Evolutionary conservation across 2,329 filamentous ascomycete genomes (phyloP).

Genomic region (Fusarium tupiense): DNA sequence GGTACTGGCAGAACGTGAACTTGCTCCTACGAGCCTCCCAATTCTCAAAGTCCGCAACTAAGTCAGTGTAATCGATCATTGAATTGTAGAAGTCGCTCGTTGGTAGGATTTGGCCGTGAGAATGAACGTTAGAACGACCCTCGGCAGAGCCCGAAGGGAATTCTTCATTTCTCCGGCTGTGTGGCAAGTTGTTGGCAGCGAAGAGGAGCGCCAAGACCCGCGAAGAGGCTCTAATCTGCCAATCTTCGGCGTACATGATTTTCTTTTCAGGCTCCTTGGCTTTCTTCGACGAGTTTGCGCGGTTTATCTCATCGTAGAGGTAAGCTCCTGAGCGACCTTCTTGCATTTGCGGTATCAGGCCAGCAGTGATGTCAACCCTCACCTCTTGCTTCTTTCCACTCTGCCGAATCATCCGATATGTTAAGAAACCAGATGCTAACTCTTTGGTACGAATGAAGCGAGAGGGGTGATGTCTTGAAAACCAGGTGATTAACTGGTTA

Average conservation of each 20-base stretch:
- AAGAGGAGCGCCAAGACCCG: slow-evolving; percentile 85
- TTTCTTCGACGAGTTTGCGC: slow-evolving; percentile 61
- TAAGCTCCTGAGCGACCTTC: slow-evolving; percentile 73
- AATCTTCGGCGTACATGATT: slow-evolving; percentile 80
- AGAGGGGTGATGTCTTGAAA: slow-evolving; percentile 73
- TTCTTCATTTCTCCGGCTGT: slow-evolving; percentile 49
- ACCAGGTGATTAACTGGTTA: slow-evolving; percentile 80
- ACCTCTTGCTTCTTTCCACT: slow-evolving; percentile 71
- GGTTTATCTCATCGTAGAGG: slow-evolving; percentile 79
- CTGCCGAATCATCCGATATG: slow-evolving; percentile 79
- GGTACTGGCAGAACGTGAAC: slow-evolving; percentile 92
- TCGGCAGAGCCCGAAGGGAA: slow-evolving; percentile 34
- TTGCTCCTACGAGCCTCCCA: slow-evolving; percentile 81
- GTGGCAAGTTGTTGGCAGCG: slow-evolving; percentile 74
- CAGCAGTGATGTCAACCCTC: slow-evolving; percentile 69
- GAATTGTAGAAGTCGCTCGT: slow-evolving; percentile 90
- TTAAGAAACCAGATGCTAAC: slow-evolving; percentile 79
- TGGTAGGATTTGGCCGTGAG: slow-evolving; percentile 73
- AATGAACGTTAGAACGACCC: slow-evolving; percentile 41
- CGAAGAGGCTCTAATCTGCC: slow-evolving; percentile 86
- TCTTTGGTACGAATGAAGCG: slow-evolving; percentile 81
- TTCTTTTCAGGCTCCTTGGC: slow-evolving; percentile 64
- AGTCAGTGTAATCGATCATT: slow-evolving; percentile 84
- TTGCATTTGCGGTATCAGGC: slow-evolving; percentile 78
- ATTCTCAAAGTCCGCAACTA: slow-evolving; percentile 85